Conservation (phyloP, 1,284 basidiomycete genomes). For the Somion occarium region DNA sequence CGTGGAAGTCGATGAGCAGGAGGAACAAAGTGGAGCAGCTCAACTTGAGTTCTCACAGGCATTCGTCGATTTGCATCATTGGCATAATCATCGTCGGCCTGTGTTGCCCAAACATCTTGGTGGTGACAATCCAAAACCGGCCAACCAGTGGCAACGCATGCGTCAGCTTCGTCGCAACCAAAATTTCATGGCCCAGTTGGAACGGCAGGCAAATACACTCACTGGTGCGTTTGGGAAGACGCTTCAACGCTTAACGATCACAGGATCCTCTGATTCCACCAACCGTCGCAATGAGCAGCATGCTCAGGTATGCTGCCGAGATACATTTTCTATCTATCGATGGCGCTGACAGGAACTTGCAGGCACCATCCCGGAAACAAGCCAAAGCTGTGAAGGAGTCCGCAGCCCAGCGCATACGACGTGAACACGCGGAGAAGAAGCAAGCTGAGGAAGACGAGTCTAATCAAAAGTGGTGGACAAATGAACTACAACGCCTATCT, state of each 20-base stretch:
- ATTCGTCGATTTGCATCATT: constrained; percentile 51
- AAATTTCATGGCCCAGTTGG: constrained; percentile 49
- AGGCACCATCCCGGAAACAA: too few relatives aligned
- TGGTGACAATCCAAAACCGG: constrained; percentile 32
- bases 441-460: constrained; percentile 31
- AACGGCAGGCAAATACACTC: constrained; percentile 55
- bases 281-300: neutral
- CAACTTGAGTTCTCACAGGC: constrained; percentile 37
- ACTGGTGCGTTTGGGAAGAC: constrained; percentile 54
- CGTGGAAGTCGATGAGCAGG: constrained; percentile 23
- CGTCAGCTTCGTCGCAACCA: constrained; percentile 43
- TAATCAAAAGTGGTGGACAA: constrained; percentile 45
- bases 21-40: constrained; percentile 15
- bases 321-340: too few relatives aligned
- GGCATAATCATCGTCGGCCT: constrained; percentile 47
- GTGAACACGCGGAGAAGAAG: constrained; percentile 43
- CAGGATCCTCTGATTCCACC: neutral
- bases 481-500: constrained; percentile 34
- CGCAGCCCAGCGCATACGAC: constrained; percentile 37
- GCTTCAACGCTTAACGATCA: constrained; percentile 49
- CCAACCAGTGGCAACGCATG: constrained; percentile 31
- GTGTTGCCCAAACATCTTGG: constrained; percentile 54
- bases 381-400: constrained; percentile 24
- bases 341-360: too few relatives aligned
- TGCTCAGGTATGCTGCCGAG: neutral